These are phyloP conservation scores for Diaporthe destruens DNA, from an alignment of 2,329 filamentous ascomycete genomes.

Conservation along the genomic window DNA sequence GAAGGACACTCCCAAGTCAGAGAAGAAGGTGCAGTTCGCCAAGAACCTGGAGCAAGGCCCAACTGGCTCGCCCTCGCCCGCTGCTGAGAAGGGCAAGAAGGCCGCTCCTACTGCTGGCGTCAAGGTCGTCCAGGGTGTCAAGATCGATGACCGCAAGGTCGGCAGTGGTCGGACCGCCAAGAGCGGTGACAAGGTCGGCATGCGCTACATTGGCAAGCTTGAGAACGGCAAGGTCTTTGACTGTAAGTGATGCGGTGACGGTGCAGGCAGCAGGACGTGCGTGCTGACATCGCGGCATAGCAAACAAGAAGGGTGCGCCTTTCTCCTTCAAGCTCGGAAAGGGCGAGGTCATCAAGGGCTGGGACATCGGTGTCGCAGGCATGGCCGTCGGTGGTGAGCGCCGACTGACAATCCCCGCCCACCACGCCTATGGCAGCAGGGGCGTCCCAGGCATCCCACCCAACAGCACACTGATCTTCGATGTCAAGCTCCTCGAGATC, in stretches of 20 bases:
- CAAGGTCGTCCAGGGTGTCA: conserved; percentile 89
- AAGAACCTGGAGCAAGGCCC: conserved; percentile 99
- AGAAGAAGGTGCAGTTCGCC: conserved; percentile 99
- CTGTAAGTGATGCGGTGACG: conserved; percentile 67
- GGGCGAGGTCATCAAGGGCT: conserved; percentile 98
- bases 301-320: conserved; percentile 99
- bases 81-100: conserved; percentile 55
- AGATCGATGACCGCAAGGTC: conserved; percentile 93
- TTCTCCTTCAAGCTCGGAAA: conserved; percentile 95
- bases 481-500: conserved; percentile 87
- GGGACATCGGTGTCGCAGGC: conserved; percentile 94
- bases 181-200: conserved; percentile 89
- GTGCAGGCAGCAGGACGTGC: not conserved
- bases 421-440: conserved; percentile 91
- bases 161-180: conserved; percentile 88
- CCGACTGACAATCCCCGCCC: conserved; percentile 87
- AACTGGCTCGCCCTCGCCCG: conserved; percentile 77
- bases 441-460: conserved; percentile 85
- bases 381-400: conserved; percentile 96
- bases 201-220: conserved; percentile 99
- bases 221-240: conserved; percentile 96
- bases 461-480: conserved; percentile 93
- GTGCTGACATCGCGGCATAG: conserved; percentile 57
- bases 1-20: conserved; percentile 69
- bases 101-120: conserved; percentile 65